Evolutionary conservation across 257 asterid genomes (phyloP), one percentile per base, ranked within the genome.

Genomic region (Thymus mandschuricus): DNA sequence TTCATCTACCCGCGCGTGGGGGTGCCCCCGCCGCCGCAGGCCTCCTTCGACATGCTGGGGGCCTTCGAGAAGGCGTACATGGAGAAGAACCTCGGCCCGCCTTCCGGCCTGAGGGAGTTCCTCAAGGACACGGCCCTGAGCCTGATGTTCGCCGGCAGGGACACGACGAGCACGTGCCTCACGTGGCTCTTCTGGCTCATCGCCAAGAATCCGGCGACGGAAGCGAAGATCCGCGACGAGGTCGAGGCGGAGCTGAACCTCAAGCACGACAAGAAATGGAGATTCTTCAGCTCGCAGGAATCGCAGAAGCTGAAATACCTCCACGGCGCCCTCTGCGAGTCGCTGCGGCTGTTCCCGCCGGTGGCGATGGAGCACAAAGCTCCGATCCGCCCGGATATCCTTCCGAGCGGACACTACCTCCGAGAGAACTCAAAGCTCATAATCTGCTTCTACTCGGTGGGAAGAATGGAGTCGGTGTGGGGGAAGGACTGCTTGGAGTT

Each of bases 251-350:
- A 55, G 1, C 5, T 67, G 6, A 29, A 71, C 0, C 33, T 52
- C 31, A 2, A 52, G 40, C 60, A 58, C 28, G 51, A 56, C 3
- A 72, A 67, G 50, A 59, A 80, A 1, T 76, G 75, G 79, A 60
- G 79, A 58, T 8, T n/a, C 4, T 81, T 87, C 62, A 31, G 7
- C 3, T 80, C 56, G 5, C 57, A 81, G 3, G 88, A 82, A 34
- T 81, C 86, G 1, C 67, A 60, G 28, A 81, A 71, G 72, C 78
- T 87, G 0, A 48, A 79, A 0, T 83, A 87, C 58, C 88, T 87
- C 48, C 93, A 85, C 2, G 93, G 83, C 6, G 90, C 88, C 0
- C 54, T 87, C 41, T 87, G 87, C 44, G 88, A 87, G 75, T 59
- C 90, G 0, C 76, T 87, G 1, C 38, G 90, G 63, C 75, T 85